These are phyloP conservation scores for Globisporangium ultimum DNA, from an alignment of 352 stramenopile genomes.

Conservation along the genomic window DNA sequence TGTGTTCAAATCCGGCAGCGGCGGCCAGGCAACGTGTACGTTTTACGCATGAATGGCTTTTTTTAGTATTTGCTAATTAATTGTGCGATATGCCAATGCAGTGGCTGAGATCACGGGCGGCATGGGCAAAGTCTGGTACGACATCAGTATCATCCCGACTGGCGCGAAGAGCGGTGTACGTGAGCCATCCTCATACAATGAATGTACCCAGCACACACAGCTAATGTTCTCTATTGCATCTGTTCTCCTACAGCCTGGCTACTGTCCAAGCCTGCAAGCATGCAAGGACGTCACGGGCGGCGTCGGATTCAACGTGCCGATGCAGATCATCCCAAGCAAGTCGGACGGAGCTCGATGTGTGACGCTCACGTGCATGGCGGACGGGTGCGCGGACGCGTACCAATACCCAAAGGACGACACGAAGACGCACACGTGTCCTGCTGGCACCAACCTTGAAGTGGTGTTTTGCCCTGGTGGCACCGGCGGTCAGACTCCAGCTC, in stretches of 20 bases:
- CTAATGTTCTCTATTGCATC: neutral
- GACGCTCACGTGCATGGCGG: slow-evolving; percentile 46
- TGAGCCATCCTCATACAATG: neutral
- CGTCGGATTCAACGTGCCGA: slow-evolving; percentile 59
- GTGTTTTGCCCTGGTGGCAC: slow-evolving; percentile 53
- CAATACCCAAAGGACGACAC: slow-evolving; percentile 64
- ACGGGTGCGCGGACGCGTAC: slow-evolving; percentile 60
- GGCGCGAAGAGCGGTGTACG: slow-evolving; percentile 40
- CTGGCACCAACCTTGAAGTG: slow-evolving; percentile 45
- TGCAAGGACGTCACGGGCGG: slow-evolving; percentile 64
- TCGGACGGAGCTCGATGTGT: slow-evolving; percentile 33
- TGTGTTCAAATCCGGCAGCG: slow-evolving; percentile 48
- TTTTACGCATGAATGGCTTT: slow-evolving; percentile 5
- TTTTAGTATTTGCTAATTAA: neutral
- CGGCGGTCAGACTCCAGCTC: slow-evolving; percentile 19
- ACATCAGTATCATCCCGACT: slow-evolving; percentile 79
- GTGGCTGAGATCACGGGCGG: slow-evolving; percentile 64
- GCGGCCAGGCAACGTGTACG: slow-evolving; percentile 55
- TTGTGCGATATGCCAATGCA: slow-evolving; percentile 11
- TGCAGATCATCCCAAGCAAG: slow-evolving; percentile 50
- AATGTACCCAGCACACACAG: neutral
- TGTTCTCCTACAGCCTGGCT: slow-evolving; percentile 28
- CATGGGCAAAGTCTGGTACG: slow-evolving; percentile 45
- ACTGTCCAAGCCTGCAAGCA: slow-evolving; percentile 38
- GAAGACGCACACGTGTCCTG: slow-evolving; percentile 61